Conservation (phyloP, 345 rosid species). For the Diplotaxis tenuifolia region DNA sequence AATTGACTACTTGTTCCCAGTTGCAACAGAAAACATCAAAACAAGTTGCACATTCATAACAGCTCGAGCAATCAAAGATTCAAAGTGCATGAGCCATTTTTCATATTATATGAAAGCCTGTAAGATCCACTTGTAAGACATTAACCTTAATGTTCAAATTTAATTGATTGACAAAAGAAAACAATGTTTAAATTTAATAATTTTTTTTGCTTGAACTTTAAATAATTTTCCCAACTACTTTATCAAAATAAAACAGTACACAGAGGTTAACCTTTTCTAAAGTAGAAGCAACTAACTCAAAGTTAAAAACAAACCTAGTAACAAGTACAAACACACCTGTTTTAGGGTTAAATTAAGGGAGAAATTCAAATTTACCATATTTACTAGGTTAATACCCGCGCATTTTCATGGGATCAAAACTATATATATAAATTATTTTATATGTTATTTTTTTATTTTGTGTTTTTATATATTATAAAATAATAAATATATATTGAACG, state of each 20-base stretch:
- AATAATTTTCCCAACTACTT: background rate
- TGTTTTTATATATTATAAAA: too few species aligned
- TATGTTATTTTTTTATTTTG: too few species aligned
- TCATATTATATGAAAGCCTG: background rate
- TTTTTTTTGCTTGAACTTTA: too few species aligned
- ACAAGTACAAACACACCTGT: background rate
- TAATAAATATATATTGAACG: too few species aligned
- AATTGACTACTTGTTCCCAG: slow-evolving; percentile 1
- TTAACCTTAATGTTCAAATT: background rate
- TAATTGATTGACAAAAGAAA: too few species aligned
- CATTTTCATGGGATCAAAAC: too few species aligned
- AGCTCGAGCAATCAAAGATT: slow-evolving; percentile 8
- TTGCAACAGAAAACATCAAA: slow-evolving; percentile 13
- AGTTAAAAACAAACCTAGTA: background rate
- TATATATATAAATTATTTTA: too few species aligned
- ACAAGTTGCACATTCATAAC: slow-evolving; percentile 18
- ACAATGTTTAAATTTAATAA: too few species aligned
- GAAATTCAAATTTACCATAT: too few species aligned
- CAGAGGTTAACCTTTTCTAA: background rate
- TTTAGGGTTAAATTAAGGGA: too few species aligned
- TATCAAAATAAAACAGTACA: too few species aligned
- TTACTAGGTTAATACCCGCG: too few species aligned
- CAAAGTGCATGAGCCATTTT: slow-evolving; percentile 11
- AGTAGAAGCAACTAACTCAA: background rate
- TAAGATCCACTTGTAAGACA: background rate